Conservation (phyloP, 1,284 basidiomycete species). For the Heterobasidion occidentale region DNA sequence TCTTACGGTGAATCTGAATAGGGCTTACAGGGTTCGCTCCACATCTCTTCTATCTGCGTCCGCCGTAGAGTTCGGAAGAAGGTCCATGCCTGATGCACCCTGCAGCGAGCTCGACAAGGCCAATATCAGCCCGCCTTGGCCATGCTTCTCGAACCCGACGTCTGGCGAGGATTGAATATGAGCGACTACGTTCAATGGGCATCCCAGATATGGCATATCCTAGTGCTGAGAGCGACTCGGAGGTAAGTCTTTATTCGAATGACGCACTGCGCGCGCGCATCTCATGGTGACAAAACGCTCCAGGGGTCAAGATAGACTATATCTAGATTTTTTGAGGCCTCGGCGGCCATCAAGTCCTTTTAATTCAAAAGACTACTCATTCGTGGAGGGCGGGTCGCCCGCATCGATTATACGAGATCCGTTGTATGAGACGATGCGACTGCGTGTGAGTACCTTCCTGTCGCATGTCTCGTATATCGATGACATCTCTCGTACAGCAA, state of each 20-base stretch:
- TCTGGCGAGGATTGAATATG: constrained; percentile 60
- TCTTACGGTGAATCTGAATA: constrained; percentile 53
- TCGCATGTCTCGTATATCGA: background rate
- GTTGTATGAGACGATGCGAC: constrained; percentile 53
- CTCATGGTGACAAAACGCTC: background rate
- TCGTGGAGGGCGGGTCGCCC: constrained; percentile 21
- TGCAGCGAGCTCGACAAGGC: constrained; percentile 62
- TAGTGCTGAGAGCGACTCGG: constrained; percentile 58
- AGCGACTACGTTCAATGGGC: constrained; percentile 65
- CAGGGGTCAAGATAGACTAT: constrained; percentile 57
- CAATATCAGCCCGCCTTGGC: constrained; percentile 52
- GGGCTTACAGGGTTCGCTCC: constrained; percentile 49
- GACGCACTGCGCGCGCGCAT: background rate
- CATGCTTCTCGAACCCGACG: constrained; percentile 56
- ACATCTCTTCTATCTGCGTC: background rate
- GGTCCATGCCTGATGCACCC: background rate
- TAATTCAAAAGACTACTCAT: constrained; percentile 47
- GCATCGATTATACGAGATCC: constrained; percentile 52
- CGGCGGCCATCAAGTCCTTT: constrained; percentile 45
- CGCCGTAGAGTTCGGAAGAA: background rate
- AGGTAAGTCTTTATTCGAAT: constrained; percentile 33
- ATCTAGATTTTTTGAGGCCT: constrained; percentile 54
- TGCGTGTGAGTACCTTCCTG: constrained; percentile 37
- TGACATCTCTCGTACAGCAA: constrained; percentile 17
- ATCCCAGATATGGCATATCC: constrained; percentile 66